Base-by-base conservation (phyloP, 208 protist species). In the Angomonas desouzai region DNA sequence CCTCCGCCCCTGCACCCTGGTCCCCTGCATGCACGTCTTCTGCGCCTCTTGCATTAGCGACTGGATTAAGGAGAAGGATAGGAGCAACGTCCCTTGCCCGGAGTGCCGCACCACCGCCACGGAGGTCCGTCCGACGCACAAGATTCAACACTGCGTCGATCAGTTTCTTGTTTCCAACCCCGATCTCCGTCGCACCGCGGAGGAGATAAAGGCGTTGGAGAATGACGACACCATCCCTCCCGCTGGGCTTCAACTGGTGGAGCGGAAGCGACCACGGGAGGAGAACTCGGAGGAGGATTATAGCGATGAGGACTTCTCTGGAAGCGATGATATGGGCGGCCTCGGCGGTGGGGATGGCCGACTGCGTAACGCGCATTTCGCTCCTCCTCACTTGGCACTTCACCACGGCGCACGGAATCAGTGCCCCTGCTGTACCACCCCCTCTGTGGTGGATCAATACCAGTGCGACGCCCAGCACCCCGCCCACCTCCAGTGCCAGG, bases 1-100 rank as follows among this genome's bases (percentile, higher is more conserved):
- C 51, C 66, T 81, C 68, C 87, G 89, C 0, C 87, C 88, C 0
- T 91, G 86, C 69, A 86, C 68, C 30, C 55, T 87, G 55, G 62
- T 95, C 58, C 92, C 92, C 9, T 97, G 92, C 58, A 81, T 93
- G 76, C 92, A 97, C 77, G 82, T 86, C 36, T 94, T 92, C 63
- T 97, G 92, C 60, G 81, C 83, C 2, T 57, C 67, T 10, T 97
- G 92, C 66, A 79, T 97, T 61, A 91, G 78, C 61, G 55, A 59
- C 32, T 91, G 85, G 82, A 16, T 93, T n/a, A 55, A 47, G 10
- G 30, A 72, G 27, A 66, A 68, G 0, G 22, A 28, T 23, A 7
- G 13, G 13, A 16, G 6, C 27, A 53, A 4, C 11, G 40, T 32
- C 40, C 78, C 45, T n/a, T 97, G 92, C 60, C 73, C 85, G 9